These are phyloP conservation scores for Aspergillus campestris DNA, from an alignment of 495 filamentous ascomycete species.

Conservation along the genomic window DNA sequence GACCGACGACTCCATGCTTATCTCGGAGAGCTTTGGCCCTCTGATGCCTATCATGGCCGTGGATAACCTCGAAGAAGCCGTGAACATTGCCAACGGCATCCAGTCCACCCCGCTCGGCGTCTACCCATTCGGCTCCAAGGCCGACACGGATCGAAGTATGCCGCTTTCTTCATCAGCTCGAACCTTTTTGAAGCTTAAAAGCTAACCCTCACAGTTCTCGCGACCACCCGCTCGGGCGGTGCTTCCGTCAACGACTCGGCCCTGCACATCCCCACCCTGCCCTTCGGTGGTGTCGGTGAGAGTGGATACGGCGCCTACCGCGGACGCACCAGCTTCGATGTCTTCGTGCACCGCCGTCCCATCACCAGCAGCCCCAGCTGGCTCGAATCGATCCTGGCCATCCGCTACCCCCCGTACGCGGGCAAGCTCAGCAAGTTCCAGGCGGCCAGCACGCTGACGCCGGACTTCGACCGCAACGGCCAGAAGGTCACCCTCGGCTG, in stretches of 20 bases:
- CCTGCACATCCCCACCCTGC: constrained; percentile 71
- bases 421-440: constrained; percentile 52
- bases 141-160: constrained; percentile 60
- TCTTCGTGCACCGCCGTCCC: constrained; percentile 70
- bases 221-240: constrained; percentile 64
- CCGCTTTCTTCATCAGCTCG: background rate
- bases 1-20: constrained; percentile 65
- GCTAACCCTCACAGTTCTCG: constrained; percentile 41
- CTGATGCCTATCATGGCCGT: constrained; percentile 73
- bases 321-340: constrained; percentile 75
- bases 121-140: constrained; percentile 74
- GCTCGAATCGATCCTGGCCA: constrained; percentile 65
- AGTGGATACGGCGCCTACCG: constrained; percentile 78
- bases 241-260: constrained; percentile 75
- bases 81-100: constrained; percentile 64
- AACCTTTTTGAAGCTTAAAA: background rate
- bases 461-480: constrained; percentile 80
- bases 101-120: constrained; percentile 73
- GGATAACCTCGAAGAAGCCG: constrained; percentile 68
- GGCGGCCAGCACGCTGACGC: constrained; percentile 48
- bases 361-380: constrained; percentile 70
- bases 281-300: constrained; percentile 88
- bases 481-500: constrained; percentile 41
- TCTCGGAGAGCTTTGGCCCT: constrained; percentile 83
- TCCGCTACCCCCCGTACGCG: constrained; percentile 75